phyloP scores from a whole-genome alignment of 2,329 filamentous ascomycete genomes.

The Hortaea werneckii region DNA sequence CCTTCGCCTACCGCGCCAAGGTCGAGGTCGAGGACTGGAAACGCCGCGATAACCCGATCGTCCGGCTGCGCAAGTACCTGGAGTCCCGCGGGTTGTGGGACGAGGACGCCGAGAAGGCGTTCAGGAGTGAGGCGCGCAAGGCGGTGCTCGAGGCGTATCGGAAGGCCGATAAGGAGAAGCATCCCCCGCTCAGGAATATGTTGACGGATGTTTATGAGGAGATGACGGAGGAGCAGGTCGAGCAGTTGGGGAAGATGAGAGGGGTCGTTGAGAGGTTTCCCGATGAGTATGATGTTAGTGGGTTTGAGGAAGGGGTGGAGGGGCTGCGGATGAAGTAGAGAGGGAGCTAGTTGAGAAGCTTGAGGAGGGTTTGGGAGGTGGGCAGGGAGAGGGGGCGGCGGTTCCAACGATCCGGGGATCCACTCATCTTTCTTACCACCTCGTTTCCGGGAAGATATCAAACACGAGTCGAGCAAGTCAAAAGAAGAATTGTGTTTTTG shows the following conservation, averaged over 20 bases:
- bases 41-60: conserved; percentile 77
- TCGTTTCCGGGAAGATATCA: no score
- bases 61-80: conserved; percentile 79
- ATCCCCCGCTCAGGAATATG: conserved; percentile 58
- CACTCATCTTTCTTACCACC: no score
- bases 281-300: conserved; percentile 75
- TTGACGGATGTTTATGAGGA: conserved; percentile 89
- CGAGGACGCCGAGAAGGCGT: conserved; percentile 67
- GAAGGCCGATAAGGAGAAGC: conserved; percentile 72
- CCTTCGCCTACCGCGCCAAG: conserved; percentile 85
- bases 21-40: conserved; percentile 96
- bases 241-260: conserved; percentile 67
- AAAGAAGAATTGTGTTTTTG: no score
- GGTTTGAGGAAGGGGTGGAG: conserved; percentile 63
- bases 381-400: no score
- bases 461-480: no score
- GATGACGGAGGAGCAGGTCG: conserved; percentile 65
- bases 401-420: no score
- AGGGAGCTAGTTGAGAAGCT: no score
- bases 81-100: conserved; percentile 77
- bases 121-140: conserved; percentile 55
- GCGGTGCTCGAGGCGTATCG: conserved; percentile 77
- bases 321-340: conserved; percentile 38
- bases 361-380: no score
- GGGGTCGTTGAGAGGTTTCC: conserved; percentile 77